A percentile compares a stretch with the other conserved stretches of the same genome.
Conservation (phyloP, 106 monocot genomes). For the Phalaenopsis equestris region DNA sequence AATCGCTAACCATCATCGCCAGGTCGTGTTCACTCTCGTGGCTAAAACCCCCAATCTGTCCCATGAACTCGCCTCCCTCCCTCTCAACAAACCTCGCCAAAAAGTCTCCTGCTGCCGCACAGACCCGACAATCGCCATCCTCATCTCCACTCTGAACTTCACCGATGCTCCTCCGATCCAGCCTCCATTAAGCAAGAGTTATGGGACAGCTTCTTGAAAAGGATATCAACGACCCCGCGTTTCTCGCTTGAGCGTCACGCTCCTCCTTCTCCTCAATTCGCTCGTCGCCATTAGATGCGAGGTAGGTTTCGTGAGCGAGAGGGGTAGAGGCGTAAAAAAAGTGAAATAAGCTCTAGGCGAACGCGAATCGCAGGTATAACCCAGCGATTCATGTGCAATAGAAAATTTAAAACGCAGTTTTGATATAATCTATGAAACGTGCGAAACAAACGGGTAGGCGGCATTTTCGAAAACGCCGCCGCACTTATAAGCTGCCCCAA, state of each 20-base stretch:
- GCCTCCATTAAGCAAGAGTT: constrained; percentile 6
- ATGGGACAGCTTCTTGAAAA: background rate
- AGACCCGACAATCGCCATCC: constrained; percentile 24
- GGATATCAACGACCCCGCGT: background rate
- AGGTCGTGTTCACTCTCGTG: constrained; percentile 90
- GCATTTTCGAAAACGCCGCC: no score
- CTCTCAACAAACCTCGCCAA: constrained; percentile 5
- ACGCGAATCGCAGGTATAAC: no score
- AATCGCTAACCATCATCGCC: constrained; percentile 81
- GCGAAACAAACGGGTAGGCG: no score
- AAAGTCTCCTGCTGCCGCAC: constrained; percentile 19
- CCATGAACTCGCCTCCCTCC: constrained; percentile 15
- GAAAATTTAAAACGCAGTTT: no score
- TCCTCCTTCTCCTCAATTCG: no score
- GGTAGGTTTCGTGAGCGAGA: no score
- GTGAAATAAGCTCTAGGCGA: no score
- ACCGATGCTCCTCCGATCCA: background rate
- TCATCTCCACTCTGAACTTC: background rate
- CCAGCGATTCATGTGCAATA: no score
- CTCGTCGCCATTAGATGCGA: no score
- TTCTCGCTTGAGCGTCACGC: constrained; percentile 7
- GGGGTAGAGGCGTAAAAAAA: no score
- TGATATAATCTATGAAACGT: no score
- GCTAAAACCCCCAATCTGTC: constrained; percentile 54
- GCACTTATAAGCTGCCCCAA: no score